Base-by-base conservation (phyloP, 1,284 basidiomycete genomes). In the Heterobasidion parviporum region DNA sequence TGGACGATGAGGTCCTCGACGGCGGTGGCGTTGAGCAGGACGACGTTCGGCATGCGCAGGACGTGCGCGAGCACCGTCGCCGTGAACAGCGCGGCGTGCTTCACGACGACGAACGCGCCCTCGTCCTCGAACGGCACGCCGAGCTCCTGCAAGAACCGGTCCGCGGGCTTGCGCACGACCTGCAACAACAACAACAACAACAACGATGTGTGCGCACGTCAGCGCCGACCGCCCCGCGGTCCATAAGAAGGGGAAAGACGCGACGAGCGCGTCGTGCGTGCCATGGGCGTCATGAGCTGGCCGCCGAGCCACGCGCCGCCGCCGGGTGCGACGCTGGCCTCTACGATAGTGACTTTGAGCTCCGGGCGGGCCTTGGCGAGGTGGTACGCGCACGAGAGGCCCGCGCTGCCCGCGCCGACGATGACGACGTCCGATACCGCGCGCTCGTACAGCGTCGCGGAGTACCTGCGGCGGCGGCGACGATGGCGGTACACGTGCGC, bases 211-310 rank as follows among this genome's bases (percentile, higher is more conserved):
- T 26, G 26, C 26, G 26, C 26, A 26, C 26, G 26, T 26, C 26
- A 26, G 26, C 26, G 26, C 15, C 8, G 20, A 33, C 26, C 5
- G 43, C 43, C 16, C 16, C 14, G 7, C 43, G 38, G 26, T 3
- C 9, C 12, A 18, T 26, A 18, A 14, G 9, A 16, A 16, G 32
- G 2, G 6, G 35, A 10, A 38, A 10, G 16, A 54, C 41, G 50
- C 34, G 6, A 10, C 5, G 45, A 55, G 8, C 4, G 50, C 33
- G 50, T 20, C 33, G 8, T 9, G 16, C 65, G 47, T 63, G 80
- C 89, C 89, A 92, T 92, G 0, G 88, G 83, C 1, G 82, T 83
- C 89, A 92, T 91, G 53, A 92, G 74, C 70, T 93, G 89, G 1
- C 89, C 90, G 41, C 88, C 87, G 50, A 89, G 78, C 87, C 88